Evolutionary conservation across 148 eudicot genomes (phyloP), one percentile per base, ranked within the genome.

Genomic region (Rhododendron williamsianum): DNA sequence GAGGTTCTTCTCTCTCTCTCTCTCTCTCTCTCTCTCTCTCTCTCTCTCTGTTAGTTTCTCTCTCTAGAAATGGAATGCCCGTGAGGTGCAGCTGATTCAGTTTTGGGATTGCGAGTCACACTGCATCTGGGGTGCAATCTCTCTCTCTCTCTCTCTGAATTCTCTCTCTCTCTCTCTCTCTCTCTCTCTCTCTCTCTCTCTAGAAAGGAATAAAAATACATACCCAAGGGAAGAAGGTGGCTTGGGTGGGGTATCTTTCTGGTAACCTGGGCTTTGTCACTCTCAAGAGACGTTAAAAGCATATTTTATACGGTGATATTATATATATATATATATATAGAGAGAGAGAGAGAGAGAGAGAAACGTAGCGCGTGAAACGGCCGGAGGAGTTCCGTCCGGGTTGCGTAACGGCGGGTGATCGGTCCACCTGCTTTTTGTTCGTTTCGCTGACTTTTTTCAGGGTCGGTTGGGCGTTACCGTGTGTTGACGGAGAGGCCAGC

Each of bases 331-430:
- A 46, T 9, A 46, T 46, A 46, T 46, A 46, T 46, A 51, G 54
- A 11, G 15, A n/a, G 36, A 4, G 63, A n/a, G 52, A 25, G 54
- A 6, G 30, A 25, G 45, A 82, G 46, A 82, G 35, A 16, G n/a
- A 19, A 18, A 60, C 38, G 54, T 71, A 83, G 85, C 63, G 85
- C 63, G 85, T 51, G 67, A 3, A 35, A 83, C 85, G 85, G 80
- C 80, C 80, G 85, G 67, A 45, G 4, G 73, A 8, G 83, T 56
- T 35, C 78, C 58, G 85, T 83, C 78, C 54, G 4, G 46, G 27
- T 25, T 15, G 65, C n/a, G 82, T 71, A 25, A 71, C 78, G 58
- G 43, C 49, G 63, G 30, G 36, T 19, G 41, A 48, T 83, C 38
- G 65, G 46, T 65, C 1, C 45, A 41, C 46, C 85, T 71, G 43